Percentiles rank a stretch among this genome's conserved stretches.
Conservation (phyloP, 129 eudicot genomes). For the Silybum marianum region DNA sequence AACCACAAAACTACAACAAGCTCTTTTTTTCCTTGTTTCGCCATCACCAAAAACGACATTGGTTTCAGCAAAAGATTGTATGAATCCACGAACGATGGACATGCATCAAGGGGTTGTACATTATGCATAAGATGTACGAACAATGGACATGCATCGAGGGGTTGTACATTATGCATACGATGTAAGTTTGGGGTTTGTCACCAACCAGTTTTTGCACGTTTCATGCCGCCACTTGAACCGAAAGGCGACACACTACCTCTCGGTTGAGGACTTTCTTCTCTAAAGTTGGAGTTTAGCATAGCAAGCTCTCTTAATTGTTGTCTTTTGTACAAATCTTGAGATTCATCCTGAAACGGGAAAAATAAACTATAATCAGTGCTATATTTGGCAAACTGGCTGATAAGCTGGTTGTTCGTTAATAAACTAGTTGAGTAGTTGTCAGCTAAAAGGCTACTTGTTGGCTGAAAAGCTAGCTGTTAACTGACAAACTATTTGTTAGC, state of each 20-base stretch:
- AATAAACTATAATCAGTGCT: background rate
- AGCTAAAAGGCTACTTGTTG: too few species aligned
- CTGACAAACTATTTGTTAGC: too few species aligned
- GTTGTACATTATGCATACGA: constrained; percentile 25
- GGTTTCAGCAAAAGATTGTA: constrained; percentile 13
- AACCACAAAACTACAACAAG: constrained; percentile 20
- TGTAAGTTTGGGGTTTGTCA: constrained; percentile 20
- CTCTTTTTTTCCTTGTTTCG: constrained; percentile 21
- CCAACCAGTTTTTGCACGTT: constrained; percentile 80
- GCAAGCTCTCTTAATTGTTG: constrained; percentile 86
- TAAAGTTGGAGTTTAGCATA: constrained; percentile 64
- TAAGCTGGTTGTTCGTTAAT: background rate
- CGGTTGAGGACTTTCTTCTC: constrained; percentile 87
- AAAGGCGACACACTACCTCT: constrained; percentile 89
- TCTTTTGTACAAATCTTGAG: constrained; percentile 74
- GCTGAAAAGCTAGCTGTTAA: background rate
- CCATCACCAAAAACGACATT: constrained; percentile 20
- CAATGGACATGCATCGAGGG: too few species aligned
- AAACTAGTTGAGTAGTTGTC: background rate
- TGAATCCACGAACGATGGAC: constrained; percentile 15
- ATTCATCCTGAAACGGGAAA: constrained; percentile 58
- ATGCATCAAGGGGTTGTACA: constrained; percentile 29
- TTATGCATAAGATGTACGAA: constrained; percentile 12
- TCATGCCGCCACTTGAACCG: constrained; percentile 64
- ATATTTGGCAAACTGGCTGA: background rate